These are phyloP conservation scores for Erysimum cheiranthoides DNA, from an alignment of 345 rosid genomes.

Conservation along the genomic window DNA sequence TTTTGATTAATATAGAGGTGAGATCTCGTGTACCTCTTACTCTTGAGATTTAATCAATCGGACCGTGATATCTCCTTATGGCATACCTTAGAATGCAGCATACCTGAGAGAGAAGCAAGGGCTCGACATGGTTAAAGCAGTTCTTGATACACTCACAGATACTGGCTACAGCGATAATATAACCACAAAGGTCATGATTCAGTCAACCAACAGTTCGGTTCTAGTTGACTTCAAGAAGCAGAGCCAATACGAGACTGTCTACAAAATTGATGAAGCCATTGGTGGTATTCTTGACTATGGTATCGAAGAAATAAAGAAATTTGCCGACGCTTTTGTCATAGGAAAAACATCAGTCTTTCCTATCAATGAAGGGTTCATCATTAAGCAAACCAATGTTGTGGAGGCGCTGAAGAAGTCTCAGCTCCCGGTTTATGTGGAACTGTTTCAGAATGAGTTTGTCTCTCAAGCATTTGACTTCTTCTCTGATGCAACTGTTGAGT, in stretches of 20 bases:
- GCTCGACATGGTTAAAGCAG: constrained; percentile 54
- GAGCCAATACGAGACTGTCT: no score
- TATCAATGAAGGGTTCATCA: constrained; percentile 2
- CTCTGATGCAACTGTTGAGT: constrained; percentile 72
- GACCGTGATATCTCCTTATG: neutral
- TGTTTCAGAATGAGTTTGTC: constrained; percentile 72
- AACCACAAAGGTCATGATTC: no score
- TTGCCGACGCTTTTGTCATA: constrained; percentile 65
- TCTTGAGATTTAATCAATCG: neutral
- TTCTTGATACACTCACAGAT: constrained; percentile 56
- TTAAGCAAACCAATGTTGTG: constrained; percentile 49
- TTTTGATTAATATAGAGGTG: constrained; percentile 83
- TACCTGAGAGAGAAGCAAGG: constrained; percentile 62
- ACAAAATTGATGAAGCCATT: constrained; percentile 58
- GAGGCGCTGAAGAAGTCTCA: constrained; percentile 47
- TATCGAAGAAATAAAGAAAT: constrained; percentile 59
- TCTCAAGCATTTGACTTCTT: constrained; percentile 85
- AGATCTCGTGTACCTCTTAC: constrained; percentile 31
- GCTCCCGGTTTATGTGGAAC: constrained; percentile 66
- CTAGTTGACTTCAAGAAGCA: no score
- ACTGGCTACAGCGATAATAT: no score
- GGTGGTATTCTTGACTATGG: constrained; percentile 49
- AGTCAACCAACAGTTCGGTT: no score
- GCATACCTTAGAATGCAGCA: constrained; percentile 51
- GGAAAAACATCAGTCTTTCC: constrained; percentile 62